phyloP scores from a whole-genome alignment of 148 eudicot genomes.

The Amaranthus palmeri region DNA sequence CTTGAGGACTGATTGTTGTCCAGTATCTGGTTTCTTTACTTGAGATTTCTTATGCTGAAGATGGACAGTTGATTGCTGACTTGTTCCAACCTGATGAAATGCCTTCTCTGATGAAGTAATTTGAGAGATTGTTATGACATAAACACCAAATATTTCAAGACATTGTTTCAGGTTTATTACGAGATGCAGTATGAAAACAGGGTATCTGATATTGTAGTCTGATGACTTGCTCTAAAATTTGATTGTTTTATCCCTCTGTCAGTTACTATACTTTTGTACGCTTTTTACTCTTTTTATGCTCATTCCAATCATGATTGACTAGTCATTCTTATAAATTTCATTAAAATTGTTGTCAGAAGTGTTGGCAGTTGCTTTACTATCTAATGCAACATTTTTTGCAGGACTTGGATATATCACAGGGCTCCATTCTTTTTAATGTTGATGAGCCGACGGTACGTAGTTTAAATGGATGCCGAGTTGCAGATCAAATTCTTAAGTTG shows the following conservation, averaged over 20 bases:
- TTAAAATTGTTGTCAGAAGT: background rate
- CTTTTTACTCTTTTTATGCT: background rate
- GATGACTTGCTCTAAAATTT: background rate
- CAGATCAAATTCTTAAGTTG: conserved; percentile 87
- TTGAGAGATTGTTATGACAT: background rate
- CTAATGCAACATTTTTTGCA: conserved; percentile 26
- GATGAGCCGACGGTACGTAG: conserved; percentile 91
- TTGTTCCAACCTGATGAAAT: background rate
- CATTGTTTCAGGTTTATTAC: background rate
- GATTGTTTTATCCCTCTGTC: background rate
- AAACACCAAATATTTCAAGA: background rate
- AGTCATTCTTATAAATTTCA: background rate
- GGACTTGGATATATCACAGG: conserved; percentile 79
- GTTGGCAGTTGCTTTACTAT: background rate
- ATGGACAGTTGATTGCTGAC: background rate
- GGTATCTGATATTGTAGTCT: background rate
- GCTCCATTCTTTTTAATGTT: conserved; percentile 62
- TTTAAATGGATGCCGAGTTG: conserved; percentile 88
- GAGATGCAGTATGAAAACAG: background rate
- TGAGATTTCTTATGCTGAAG: background rate
- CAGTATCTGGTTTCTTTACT: background rate
- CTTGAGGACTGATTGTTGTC: too few species aligned
- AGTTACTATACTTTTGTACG: background rate
- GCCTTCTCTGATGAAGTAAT: background rate
- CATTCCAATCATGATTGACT: background rate